Evolutionary conservation across 2,329 filamentous ascomycete genomes (phyloP).

Genomic region (Falciphora oryzae): DNA sequence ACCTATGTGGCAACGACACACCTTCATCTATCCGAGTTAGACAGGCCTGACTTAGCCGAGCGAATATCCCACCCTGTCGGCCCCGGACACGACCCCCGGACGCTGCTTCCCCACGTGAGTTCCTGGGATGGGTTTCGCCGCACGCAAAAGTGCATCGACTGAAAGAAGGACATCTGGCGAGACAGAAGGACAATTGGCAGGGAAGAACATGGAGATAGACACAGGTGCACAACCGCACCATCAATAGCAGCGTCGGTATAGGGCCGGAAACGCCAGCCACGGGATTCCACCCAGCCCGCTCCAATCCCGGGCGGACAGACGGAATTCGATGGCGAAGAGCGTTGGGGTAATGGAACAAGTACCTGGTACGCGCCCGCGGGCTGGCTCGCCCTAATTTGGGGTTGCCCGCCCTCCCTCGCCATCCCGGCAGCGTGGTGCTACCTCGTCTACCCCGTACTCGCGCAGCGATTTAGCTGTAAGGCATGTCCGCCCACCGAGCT

Average conservation of each 20-base stretch:
- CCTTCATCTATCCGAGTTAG: too few relatives aligned
- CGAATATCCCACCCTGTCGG: too few relatives aligned
- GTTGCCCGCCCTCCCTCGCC: neutral
- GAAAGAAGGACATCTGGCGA: neutral
- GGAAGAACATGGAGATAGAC: neutral
- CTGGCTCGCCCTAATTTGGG: neutral
- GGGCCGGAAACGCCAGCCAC: neutral
- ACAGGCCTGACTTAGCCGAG: too few relatives aligned
- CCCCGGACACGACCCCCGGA: neutral
- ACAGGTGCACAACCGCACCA: neutral
- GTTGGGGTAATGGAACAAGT: neutral
- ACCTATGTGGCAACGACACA: too few relatives aligned
- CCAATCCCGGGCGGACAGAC: constrained; percentile 8
- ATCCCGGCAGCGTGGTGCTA: neutral
- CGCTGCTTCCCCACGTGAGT: neutral
- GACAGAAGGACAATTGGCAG: neutral
- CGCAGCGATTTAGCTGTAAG: neutral
- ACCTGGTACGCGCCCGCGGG: neutral
- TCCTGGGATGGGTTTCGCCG: neutral
- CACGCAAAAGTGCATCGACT: neutral
- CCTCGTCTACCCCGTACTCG: neutral
- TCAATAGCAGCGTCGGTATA: neutral
- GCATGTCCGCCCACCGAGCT: neutral
- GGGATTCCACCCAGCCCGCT: neutral
- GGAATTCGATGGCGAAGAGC: constrained; percentile 6